These are phyloP conservation scores for Colletotrichum endophyticum DNA, from an alignment of 2,329 filamentous ascomycete species.

Conservation along the genomic window DNA sequence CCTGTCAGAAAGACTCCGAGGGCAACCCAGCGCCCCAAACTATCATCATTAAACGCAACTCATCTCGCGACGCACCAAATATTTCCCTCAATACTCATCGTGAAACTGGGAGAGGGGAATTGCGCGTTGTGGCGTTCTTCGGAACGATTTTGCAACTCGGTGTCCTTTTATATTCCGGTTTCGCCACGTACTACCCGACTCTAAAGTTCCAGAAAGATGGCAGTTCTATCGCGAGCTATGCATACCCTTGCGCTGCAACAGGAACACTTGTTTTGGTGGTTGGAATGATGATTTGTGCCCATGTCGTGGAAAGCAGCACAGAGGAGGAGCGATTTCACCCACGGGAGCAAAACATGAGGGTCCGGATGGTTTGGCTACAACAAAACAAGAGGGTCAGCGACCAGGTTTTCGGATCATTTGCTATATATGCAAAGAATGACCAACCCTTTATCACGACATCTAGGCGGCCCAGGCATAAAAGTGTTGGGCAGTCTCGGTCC, in stretches of 20 bases:
- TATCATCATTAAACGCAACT: no score
- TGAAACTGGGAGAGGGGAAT: no score
- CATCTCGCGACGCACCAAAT: background rate
- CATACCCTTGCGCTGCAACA: background rate
- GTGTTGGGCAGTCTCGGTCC: no score
- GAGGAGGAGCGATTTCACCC: background rate
- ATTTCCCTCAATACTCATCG: background rate
- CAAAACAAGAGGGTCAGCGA: background rate
- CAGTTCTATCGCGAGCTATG: background rate
- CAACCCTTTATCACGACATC: background rate
- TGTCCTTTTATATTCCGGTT: background rate
- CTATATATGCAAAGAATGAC: background rate
- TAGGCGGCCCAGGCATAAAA: no score
- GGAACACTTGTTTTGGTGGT: background rate
- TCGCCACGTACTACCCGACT: background rate
- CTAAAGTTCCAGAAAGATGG: background rate
- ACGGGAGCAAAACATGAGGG: no score
- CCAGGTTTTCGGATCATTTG: background rate
- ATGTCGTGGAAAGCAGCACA: background rate
- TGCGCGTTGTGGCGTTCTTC: background rate
- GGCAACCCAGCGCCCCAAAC: no score
- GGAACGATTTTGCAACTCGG: background rate
- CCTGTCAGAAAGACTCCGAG: no score
- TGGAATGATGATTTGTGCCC: background rate
- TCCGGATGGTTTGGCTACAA: background rate